These are phyloP conservation scores for Aspergillus tamarii DNA, from an alignment of 2,329 filamentous ascomycete species.

Conservation along the genomic window DNA sequence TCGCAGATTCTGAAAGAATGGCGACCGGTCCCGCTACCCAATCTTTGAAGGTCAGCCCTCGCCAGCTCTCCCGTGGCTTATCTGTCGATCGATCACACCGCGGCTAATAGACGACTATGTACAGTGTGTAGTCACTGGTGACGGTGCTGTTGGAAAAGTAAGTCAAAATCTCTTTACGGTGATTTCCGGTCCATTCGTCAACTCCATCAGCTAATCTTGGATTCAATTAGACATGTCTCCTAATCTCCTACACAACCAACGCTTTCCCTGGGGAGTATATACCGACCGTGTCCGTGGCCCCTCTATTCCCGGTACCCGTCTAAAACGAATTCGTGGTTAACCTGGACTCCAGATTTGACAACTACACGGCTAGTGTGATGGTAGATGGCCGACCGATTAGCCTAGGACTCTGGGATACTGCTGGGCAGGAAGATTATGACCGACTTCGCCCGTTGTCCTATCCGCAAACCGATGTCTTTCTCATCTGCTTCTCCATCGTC, in stretches of 20 bases:
- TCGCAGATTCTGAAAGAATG: constrained; percentile 43
- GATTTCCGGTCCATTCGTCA: neutral
- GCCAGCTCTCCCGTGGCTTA: constrained; percentile 8
- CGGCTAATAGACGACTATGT: constrained; percentile 42
- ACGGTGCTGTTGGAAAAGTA: constrained; percentile 99
- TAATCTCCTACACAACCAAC: constrained; percentile 99
- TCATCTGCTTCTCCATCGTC: constrained; percentile 98
- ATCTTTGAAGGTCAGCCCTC: constrained; percentile 76
- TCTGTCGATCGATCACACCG: constrained; percentile 22
- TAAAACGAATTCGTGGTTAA: constrained; percentile 22
- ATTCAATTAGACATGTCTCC: constrained; percentile 79
- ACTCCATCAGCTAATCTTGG: constrained; percentile 2
- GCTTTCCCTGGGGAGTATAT: constrained; percentile 99
- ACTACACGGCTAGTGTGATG: constrained; percentile 99
- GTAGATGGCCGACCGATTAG: constrained; percentile 98
- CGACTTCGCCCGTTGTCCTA: constrained; percentile 92
- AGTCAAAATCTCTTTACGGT: constrained; percentile 33
- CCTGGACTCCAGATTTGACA: constrained; percentile 74
- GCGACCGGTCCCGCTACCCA: constrained; percentile 86
- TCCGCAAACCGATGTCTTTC: constrained; percentile 96
- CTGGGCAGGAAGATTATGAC: constrained; percentile 98
- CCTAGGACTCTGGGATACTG: constrained; percentile 96
- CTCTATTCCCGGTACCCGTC: constrained; percentile 19
- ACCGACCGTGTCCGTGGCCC: constrained; percentile 71
- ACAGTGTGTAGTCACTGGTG: constrained; percentile 97